Percentiles rank a stretch among this genome's conserved stretches.
These are phyloP conservation scores for Eucommia ulmoides DNA, from an alignment of 257 asterid genomes.

Conservation along the genomic window DNA sequence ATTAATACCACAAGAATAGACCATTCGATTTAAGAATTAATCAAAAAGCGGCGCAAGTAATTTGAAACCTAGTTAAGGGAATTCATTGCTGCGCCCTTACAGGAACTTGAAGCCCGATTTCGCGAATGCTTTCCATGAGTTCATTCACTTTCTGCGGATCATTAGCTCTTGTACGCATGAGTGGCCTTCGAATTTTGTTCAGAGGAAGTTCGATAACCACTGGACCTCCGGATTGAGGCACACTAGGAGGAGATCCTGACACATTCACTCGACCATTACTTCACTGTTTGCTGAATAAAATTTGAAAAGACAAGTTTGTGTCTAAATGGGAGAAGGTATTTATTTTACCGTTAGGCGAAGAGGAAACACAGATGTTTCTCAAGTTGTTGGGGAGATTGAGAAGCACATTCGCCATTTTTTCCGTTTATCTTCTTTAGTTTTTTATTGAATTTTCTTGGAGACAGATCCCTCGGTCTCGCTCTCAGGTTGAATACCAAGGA, in stretches of 20 bases:
- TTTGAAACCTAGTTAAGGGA: no score
- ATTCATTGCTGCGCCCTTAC: slow-evolving; percentile 45
- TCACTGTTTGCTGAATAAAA: background rate
- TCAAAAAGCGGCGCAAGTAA: no score
- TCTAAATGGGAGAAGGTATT: background rate
- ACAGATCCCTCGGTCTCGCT: no score
- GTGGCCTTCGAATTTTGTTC: slow-evolving; percentile 72
- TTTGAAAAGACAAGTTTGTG: background rate
- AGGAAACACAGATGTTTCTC: slow-evolving; percentile 40
- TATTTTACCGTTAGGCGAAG: slow-evolving; percentile 48
- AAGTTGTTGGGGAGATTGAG: slow-evolving; percentile 33
- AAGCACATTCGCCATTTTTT: slow-evolving; percentile 42
- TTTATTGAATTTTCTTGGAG: no score
- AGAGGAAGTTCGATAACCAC: slow-evolving; percentile 77
- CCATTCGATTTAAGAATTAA: no score
- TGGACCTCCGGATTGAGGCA: slow-evolving; percentile 59
- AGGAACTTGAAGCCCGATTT: slow-evolving; percentile 98
- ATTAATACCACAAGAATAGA: no score
- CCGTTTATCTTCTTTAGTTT: no score
- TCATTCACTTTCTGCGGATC: slow-evolving; percentile 70
- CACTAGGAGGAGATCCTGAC: slow-evolving; percentile 56
- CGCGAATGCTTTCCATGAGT: slow-evolving; percentile 64
- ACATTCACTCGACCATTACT: background rate
- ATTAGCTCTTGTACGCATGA: slow-evolving; percentile 80
- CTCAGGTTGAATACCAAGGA: no score